Evolutionary conservation across 2,329 filamentous ascomycete species (phyloP), one percentile per base, ranked within the genome.

Genomic region (Pseudocercospora crystallina): DNA sequence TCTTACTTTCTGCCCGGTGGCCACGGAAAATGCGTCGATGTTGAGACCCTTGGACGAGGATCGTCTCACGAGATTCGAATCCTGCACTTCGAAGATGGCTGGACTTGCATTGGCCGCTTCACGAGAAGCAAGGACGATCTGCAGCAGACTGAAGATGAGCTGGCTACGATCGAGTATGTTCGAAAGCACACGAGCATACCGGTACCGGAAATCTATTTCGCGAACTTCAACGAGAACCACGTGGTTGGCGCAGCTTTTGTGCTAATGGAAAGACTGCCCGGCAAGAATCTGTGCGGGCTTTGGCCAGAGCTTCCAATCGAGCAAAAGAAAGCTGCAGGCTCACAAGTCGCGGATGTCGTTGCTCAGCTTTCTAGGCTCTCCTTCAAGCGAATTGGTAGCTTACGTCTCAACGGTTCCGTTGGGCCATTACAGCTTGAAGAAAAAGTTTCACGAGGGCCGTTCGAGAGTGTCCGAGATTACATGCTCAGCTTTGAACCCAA

Each of bases 31-130:
- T 58, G 51, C 20, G 45, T 40, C n/a, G 13, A 46, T 2, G 26
- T 55, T 20, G 34, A 15, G 5, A 38, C n/a, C 1, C 12, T 51
- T 2, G 11, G 5, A 3, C 33, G 46, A 7, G 20, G 20, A 26
- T 4, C 3, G 3, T 26, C 7, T 7, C 53, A 56, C 14, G 53
- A 54, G 5, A 42, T 58, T 31, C 12, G 29, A 1, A 10, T 41
- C 0, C 39, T 58, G 2, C 20, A 36, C 11, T 56, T 58, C 35
- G 48, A 47, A 12, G 58, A 61, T 41, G 56, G 52, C 3, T 59
- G 52, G 44, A 47, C n/a, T 12, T 57, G 54, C 39, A 49, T 57
- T 12, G 54, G 36, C 7, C 47, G 57, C 2, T 57, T 56, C 43
- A 49, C 48, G 1, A 39, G 56, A 14, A 4, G 20, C 7, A 7